Conservation (phyloP, 176 grass and related monocot genomes). For the Aegilops tauschii region DNA sequence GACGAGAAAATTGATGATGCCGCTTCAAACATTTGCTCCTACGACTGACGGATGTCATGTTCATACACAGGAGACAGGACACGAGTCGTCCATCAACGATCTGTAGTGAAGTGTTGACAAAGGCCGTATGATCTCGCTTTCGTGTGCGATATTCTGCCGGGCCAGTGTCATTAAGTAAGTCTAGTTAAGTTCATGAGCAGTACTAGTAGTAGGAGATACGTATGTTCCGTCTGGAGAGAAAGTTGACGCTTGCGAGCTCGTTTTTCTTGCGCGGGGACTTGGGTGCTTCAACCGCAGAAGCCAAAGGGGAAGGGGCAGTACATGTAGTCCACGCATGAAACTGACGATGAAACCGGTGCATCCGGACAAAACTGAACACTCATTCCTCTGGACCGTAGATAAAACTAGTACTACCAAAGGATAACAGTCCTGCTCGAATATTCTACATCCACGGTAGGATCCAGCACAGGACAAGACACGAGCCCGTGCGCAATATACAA, state of each 20-base stretch:
- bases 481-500: not conserved
- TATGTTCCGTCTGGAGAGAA: not conserved
- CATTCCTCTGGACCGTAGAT: not conserved
- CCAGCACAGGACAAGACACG: not conserved
- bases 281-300: not conserved
- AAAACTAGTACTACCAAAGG: not conserved
- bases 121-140: not conserved
- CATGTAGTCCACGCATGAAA: not conserved
- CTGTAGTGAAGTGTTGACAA: not conserved
- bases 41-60: not conserved
- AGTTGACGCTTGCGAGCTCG: not conserved
- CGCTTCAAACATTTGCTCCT: not conserved
- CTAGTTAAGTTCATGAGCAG: not conserved
- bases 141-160: not conserved
- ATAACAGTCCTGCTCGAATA: no score
- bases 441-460: not conserved
- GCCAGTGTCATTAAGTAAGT: no score
- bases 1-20: not conserved
- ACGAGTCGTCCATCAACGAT: not conserved
- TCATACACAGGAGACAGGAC: not conserved
- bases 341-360: not conserved
- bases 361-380: not conserved
- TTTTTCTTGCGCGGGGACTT: not conserved
- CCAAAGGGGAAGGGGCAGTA: no score
- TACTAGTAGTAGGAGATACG: not conserved